Percentiles rank a stretch among this genome's conserved stretches.
Conservation (phyloP, 1,139 yeast genomes). For the Saccharomyces hybrid region DNA sequence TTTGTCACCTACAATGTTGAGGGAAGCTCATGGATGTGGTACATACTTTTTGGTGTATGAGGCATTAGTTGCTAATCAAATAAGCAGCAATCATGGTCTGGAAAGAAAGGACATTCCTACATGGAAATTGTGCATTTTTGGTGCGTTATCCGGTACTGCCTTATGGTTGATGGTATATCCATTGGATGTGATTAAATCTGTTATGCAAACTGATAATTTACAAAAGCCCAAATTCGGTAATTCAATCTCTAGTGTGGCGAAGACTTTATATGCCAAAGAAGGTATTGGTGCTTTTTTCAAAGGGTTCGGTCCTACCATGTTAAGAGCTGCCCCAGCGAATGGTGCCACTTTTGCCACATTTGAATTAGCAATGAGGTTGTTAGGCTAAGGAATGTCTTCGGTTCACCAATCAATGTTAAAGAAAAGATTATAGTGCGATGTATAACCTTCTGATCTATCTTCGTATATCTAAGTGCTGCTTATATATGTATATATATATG, state of each 20-base stretch:
- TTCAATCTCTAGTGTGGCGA: conserved; percentile 42
- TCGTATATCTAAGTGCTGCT: background rate
- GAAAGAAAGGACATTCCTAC: conserved; percentile 53
- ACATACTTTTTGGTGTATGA: conserved; percentile 84
- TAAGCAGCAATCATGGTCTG: conserved; percentile 34
- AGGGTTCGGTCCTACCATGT: conserved; percentile 31
- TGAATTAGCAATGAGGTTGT: conserved; percentile 70
- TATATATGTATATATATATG: background rate
- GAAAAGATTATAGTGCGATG: background rate
- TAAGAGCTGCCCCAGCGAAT: conserved; percentile 61
- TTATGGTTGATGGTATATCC: conserved; percentile 82
- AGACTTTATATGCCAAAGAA: conserved; percentile 34
- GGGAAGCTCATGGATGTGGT: conserved; percentile 87
- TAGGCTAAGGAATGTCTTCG: conserved; percentile 21
- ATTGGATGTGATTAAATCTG: conserved; percentile 76
- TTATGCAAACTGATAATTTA: conserved; percentile 74
- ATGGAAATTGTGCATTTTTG: conserved; percentile 71
- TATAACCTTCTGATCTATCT: background rate
- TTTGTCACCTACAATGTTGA: conserved; percentile 63
- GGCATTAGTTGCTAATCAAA: conserved; percentile 62
- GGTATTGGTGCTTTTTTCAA: conserved; percentile 28
- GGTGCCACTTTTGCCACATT: conserved; percentile 93
- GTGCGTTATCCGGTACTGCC: conserved; percentile 80
- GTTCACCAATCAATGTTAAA: background rate
- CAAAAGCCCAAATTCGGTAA: conserved; percentile 36